These are phyloP conservation scores for Baudoinia panamericana DNA, from an alignment of 495 filamentous ascomycete species.

Conservation along the genomic window DNA sequence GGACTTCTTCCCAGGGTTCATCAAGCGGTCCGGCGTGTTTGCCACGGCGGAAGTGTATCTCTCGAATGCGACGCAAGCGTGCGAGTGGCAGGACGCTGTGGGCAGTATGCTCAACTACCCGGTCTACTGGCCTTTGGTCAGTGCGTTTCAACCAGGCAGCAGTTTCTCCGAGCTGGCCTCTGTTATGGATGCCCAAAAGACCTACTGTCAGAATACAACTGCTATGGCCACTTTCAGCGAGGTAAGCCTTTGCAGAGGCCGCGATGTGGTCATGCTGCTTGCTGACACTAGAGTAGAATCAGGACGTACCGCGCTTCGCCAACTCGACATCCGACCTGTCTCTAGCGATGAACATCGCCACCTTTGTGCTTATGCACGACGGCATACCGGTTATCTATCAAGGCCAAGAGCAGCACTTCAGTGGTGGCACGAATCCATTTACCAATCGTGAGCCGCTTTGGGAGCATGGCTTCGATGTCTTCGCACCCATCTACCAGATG, in stretches of 20 bases:
- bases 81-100: slow-evolving; percentile 49
- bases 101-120: slow-evolving; percentile 61
- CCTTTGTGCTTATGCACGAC: slow-evolving; percentile 56
- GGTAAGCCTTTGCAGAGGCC: not conserved
- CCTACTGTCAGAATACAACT: slow-evolving; percentile 35
- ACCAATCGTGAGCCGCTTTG: slow-evolving; percentile 59
- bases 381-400: slow-evolving; percentile 50
- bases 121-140: slow-evolving; percentile 49
- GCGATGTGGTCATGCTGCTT: slow-evolving; percentile 54
- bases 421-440: slow-evolving; percentile 40
- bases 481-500: slow-evolving; percentile 45
- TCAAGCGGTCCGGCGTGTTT: slow-evolving; percentile 53
- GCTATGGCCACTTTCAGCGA: slow-evolving; percentile 58
- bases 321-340: slow-evolving; percentile 39
- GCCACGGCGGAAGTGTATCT: slow-evolving; percentile 54
- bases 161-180: slow-evolving; percentile 16
- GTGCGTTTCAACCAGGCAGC: slow-evolving; percentile 36
- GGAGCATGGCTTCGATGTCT: slow-evolving; percentile 47
- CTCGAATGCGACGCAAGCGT: slow-evolving; percentile 45
- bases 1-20: slow-evolving; percentile 27
- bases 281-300: slow-evolving; percentile 42
- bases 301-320: slow-evolving; percentile 57
- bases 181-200: slow-evolving; percentile 21
- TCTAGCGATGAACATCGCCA: slow-evolving; percentile 52
- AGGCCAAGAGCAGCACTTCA: slow-evolving; percentile 61